Percentiles rank a stretch among this genome's conserved stretches.
phyloP scores from a whole-genome alignment of 306 rosid genomes.

The Hippophae tibetana region DNA sequence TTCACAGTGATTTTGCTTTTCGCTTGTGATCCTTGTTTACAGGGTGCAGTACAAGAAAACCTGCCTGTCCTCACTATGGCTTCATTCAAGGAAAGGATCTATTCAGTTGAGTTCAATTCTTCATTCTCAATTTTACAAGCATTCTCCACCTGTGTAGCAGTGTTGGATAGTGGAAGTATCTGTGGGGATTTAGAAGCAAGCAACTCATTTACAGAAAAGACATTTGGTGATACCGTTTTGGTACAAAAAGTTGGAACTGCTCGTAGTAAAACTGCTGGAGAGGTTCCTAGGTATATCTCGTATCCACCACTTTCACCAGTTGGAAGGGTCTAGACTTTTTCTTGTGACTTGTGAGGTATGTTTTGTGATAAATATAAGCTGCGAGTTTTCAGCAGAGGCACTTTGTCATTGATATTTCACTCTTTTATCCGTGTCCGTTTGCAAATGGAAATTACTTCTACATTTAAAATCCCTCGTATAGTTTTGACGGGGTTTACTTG shows the following conservation, averaged over 20 bases:
- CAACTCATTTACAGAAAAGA: slow-evolving; percentile 29
- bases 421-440: too few relatives aligned
- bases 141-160: slow-evolving; percentile 76
- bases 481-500: too few relatives aligned
- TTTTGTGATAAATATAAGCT: too few relatives aligned
- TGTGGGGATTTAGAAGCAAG: slow-evolving; percentile 37
- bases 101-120: slow-evolving; percentile 66
- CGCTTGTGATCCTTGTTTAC: slow-evolving; percentile 23
- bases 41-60: slow-evolving; percentile 57
- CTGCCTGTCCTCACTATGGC: slow-evolving; percentile 42
- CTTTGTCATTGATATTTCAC: too few relatives aligned
- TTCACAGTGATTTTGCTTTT: slow-evolving; percentile 11
- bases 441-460: too few relatives aligned
- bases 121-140: slow-evolving; percentile 75
- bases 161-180: slow-evolving; percentile 56
- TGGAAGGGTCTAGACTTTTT: slow-evolving; percentile 35
- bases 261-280: slow-evolving; percentile 19
- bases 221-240: neutral
- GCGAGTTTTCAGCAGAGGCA: too few relatives aligned
- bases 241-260: slow-evolving; percentile 33
- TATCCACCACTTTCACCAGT: slow-evolving; percentile 47
- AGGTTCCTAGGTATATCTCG: slow-evolving; percentile 29
- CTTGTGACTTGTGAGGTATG: too few relatives aligned
- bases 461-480: too few relatives aligned
- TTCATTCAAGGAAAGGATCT: slow-evolving; percentile 56